These are phyloP conservation scores for Basidioascus undulatus DNA, from an alignment of 768 basidiomycete genomes.

Conservation along the genomic window DNA sequence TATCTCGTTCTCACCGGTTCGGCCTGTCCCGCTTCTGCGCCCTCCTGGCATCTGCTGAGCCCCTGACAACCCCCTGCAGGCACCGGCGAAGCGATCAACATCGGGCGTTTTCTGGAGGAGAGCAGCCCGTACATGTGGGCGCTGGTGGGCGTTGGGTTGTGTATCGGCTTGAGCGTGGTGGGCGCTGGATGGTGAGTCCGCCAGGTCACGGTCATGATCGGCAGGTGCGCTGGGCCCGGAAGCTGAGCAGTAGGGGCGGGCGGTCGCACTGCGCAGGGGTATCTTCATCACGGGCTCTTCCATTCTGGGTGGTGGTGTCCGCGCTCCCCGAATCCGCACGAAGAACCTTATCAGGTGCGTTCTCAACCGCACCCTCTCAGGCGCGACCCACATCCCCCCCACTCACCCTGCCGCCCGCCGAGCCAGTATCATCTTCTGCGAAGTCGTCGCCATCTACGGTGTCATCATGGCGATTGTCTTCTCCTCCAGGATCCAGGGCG, in stretches of 20 bases:
- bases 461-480: constrained; percentile 86
- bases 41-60: neutral
- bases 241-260: neutral
- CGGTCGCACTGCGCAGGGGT: constrained; percentile 35
- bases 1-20: constrained; percentile 77
- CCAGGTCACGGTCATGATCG: neutral
- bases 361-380: neutral
- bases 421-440: constrained; percentile 87
- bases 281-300: constrained; percentile 95
- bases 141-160: constrained; percentile 67
- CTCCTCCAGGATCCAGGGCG: constrained; percentile 42
- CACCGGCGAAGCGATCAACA: constrained; percentile 78
- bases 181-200: constrained; percentile 75
- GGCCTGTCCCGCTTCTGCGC: constrained; percentile 8
- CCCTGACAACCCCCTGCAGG: constrained; percentile 22
- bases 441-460: constrained; percentile 96
- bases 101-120: constrained; percentile 81
- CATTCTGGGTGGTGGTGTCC: constrained; percentile 83
- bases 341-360: constrained; percentile 89
- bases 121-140: constrained; percentile 86
- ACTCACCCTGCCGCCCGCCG: neutral
- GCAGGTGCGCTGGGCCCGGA: neutral
- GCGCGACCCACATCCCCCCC: neutral
- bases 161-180: constrained; percentile 74
- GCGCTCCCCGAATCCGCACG: constrained; percentile 76